These are phyloP conservation scores for Magnusiomyces tetraspermus DNA, from an alignment of 1,139 yeast species.

Conservation along the genomic window DNA sequence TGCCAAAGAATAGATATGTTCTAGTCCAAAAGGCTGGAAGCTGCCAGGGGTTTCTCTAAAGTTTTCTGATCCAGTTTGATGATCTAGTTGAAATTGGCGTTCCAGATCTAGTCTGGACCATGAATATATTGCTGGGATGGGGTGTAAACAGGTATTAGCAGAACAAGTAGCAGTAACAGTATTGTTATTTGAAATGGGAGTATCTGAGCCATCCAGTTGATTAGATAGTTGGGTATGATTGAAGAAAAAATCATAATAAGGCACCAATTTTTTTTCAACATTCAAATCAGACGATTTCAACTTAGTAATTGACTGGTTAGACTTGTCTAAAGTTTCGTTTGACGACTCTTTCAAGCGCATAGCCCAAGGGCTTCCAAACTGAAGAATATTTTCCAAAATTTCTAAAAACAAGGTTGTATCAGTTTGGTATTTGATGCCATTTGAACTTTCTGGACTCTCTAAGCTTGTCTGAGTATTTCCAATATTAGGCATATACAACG, in stretches of 20 bases:
- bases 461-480: too few relatives aligned
- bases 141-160: too few relatives aligned
- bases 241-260: too few relatives aligned
- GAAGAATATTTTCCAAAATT: not conserved
- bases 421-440: not conserved
- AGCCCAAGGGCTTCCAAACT: not conserved
- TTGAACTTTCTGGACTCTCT: not conserved
- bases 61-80: not conserved
- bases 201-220: too few relatives aligned
- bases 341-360: not conserved
- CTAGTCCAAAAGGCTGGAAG: not conserved
- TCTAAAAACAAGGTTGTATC: constrained; percentile 8
- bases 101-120: not conserved
- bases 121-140: not conserved
- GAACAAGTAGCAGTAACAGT: too few relatives aligned
- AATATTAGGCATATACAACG: too few relatives aligned
- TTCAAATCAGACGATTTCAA: not conserved
- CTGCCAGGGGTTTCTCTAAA: not conserved
- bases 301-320: not conserved
- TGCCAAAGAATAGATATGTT: not conserved
- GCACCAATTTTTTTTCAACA: not conserved
- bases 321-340: not conserved
- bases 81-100: not conserved
- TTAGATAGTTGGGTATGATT: too few relatives aligned
- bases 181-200: too few relatives aligned